phyloP scores from a whole-genome alignment of 2,329 filamentous ascomycete genomes.

The Phyllachora maydis region DNA sequence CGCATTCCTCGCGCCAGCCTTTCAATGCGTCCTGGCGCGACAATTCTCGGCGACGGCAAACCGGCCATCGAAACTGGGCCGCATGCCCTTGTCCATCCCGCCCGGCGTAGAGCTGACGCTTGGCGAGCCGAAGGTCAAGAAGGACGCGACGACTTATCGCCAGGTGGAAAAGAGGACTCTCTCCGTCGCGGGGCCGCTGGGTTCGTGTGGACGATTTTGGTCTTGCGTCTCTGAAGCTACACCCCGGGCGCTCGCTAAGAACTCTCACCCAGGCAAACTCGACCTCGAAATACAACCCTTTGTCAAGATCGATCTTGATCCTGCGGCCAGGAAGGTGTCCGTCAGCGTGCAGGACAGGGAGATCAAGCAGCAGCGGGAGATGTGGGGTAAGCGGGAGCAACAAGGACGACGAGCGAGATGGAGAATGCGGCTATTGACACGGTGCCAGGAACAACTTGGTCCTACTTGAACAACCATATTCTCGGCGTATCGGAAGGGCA shows the following conservation, averaged over 20 bases:
- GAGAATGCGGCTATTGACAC: slow-evolving; percentile 8
- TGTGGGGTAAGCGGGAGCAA: slow-evolving; percentile 55
- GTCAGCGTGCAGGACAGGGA: slow-evolving; percentile 50
- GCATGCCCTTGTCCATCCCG: slow-evolving; percentile 60
- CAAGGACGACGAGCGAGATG: too few relatives aligned
- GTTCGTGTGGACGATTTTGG: slow-evolving; percentile 22
- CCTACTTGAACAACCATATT: slow-evolving; percentile 78
- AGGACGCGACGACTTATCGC: slow-evolving; percentile 36
- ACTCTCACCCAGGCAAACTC: slow-evolving; percentile 38
- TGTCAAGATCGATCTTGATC: slow-evolving; percentile 49
- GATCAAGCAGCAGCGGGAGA: slow-evolving; percentile 61
- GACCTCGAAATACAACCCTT: slow-evolving; percentile 63
- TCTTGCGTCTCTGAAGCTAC: neutral
- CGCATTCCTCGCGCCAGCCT: slow-evolving; percentile 52
- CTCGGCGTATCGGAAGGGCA: slow-evolving; percentile 93
- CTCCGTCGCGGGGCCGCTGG: slow-evolving; percentile 63
- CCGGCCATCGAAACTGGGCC: slow-evolving; percentile 65
- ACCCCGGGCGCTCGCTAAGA: too few relatives aligned
- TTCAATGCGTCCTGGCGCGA: slow-evolving; percentile 25
- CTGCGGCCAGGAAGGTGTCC: slow-evolving; percentile 36
- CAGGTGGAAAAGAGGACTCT: slow-evolving; percentile 44
- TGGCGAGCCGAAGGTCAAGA: slow-evolving; percentile 35
- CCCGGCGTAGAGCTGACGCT: slow-evolving; percentile 62
- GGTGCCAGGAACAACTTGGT: slow-evolving; percentile 59
- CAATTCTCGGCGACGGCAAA: slow-evolving; percentile 53